phyloP scores from a whole-genome alignment of 495 filamentous ascomycete species.

The Penicillium roqueforti region DNA sequence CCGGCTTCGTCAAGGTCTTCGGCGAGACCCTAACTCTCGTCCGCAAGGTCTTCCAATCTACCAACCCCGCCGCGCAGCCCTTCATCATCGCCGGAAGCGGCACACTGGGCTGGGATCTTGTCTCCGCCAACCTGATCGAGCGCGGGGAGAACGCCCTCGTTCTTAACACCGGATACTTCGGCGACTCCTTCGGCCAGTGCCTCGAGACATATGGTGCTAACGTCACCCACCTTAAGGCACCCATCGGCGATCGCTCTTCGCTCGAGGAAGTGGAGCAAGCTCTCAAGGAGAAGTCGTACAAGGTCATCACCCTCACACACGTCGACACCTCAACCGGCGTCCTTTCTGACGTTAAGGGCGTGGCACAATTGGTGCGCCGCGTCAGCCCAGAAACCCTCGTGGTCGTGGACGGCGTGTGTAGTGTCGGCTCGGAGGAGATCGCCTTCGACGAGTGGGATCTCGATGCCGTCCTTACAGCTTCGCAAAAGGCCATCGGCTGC shows the following conservation, averaged over 20 bases:
- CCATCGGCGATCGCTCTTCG: conserved; percentile 84
- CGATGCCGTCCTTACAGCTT: conserved; percentile 89
- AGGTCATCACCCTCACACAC: conserved; percentile 89
- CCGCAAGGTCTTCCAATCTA: conserved; percentile 88
- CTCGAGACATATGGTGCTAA: conserved; percentile 85
- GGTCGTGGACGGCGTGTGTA: conserved; percentile 94
- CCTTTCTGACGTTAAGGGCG: conserved; percentile 77
- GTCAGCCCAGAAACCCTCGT: conserved; percentile 88
- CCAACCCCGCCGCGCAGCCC: conserved; percentile 75
- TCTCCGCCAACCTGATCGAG: conserved; percentile 86
- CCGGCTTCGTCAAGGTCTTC: conserved; percentile 84
- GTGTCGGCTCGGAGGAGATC: conserved; percentile 93
- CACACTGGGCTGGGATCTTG: conserved; percentile 93
- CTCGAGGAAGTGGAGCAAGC: conserved; percentile 82
- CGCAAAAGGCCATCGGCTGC: conserved; percentile 93
- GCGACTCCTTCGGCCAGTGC: conserved; percentile 90
- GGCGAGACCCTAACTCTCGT: conserved; percentile 84
- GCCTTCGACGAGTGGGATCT: conserved; percentile 91
- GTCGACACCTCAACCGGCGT: conserved; percentile 97
- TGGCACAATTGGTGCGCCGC: conserved; percentile 74
- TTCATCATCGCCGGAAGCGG: conserved; percentile 93
- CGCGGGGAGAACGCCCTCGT: conserved; percentile 86
- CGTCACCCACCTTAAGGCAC: conserved; percentile 81
- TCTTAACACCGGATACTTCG: conserved; percentile 94
- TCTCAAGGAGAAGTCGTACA: conserved; percentile 83